phyloP scores from a whole-genome alignment of 148 eudicot species.

The Vaccinium darrowii region DNA sequence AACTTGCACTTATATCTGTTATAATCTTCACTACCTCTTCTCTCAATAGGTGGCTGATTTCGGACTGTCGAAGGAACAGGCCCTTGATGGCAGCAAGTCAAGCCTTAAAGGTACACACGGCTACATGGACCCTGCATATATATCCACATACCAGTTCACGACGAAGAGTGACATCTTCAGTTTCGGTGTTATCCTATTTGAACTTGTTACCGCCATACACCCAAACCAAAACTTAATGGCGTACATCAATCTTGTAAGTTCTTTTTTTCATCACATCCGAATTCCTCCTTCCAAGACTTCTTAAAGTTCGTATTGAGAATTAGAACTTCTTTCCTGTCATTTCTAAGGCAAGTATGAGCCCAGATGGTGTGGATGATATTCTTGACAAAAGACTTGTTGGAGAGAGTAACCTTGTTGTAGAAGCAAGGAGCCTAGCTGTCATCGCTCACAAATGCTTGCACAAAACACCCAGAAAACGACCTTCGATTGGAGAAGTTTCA shows the following conservation, averaged over 20 bases:
- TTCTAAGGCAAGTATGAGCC: slow-evolving; percentile 78
- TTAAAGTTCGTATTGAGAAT: not conserved
- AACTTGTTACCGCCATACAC: slow-evolving; percentile 91
- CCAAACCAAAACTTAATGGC: slow-evolving; percentile 96
- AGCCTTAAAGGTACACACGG: slow-evolving; percentile 97
- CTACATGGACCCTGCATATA: slow-evolving; percentile 88
- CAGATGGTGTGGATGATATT: slow-evolving; percentile 93
- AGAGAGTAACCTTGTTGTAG: slow-evolving; percentile 46
- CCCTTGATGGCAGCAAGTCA: slow-evolving; percentile 72
- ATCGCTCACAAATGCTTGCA: slow-evolving; percentile 81
- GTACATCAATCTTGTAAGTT: slow-evolving; percentile 86
- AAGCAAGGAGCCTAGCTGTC: slow-evolving; percentile 65
- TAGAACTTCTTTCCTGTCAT: slow-evolving; percentile 5
- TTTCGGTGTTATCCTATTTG: slow-evolving; percentile 87
- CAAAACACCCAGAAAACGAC: slow-evolving; percentile 76
- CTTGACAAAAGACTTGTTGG: slow-evolving; percentile 69
- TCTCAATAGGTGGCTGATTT: slow-evolving; percentile 89
- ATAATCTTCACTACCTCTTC: not conserved
- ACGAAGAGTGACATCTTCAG: slow-evolving; percentile 93
- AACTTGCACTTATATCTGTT: not conserved
- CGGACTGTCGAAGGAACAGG: slow-evolving; percentile 90
- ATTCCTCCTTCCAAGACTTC: not conserved
- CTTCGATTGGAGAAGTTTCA: slow-evolving; percentile 70
- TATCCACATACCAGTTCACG: slow-evolving; percentile 74
- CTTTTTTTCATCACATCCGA: not conserved